Evolutionary conservation across 345 rosid genomes (phyloP), one percentile per base, ranked within the genome.

Genomic region (Bruguiera parviflora): DNA sequence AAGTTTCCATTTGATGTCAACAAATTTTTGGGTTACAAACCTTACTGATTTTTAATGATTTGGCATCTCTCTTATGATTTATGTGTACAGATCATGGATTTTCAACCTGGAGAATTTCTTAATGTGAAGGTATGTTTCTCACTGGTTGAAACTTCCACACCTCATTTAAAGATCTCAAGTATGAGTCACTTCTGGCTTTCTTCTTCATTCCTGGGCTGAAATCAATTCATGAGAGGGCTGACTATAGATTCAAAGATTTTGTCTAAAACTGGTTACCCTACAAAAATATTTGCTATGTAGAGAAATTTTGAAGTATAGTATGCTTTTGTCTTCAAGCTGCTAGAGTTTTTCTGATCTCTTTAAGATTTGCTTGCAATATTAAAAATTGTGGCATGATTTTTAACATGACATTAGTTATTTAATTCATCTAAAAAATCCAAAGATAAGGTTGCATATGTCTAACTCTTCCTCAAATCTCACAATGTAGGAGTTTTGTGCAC

Each of bases 101-200:
- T 95, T 85, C 96, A 85, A 76, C 96, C 92, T 33, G 96, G 96
- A 58, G 96, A 95, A 72, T 92, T 88, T 77, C 93, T 92, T 24
- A 88, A 90, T 67, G 90, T 92, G 66, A 95, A 95, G 96, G 97
- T 88, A 76, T 64, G 73, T 51, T 60, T 21, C 16, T 53, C 31
- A 53, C 66, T 61, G 8, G 31, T 69, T 68, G 65, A 66, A 63
- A 64, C 52, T 15, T 10, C 51, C 37, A 20, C n/a, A 11, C 61
- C 68, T 70, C 16, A 51, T 64, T 61, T 75, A 29, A 59, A 37
- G 58, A 51, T 65, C 49, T 43, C 49, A 43, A 43, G 49, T 11
- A 43, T 43, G 49, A 43, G 49, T 43, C 49, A 11, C 49, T 3
- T 43, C 49, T 13, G 49, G 9, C 3, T 3, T 43, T 43, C 49